These are phyloP conservation scores for Phalaenopsis hybrid DNA, from an alignment of 116 monocot genomes.

Conservation along the genomic window DNA sequence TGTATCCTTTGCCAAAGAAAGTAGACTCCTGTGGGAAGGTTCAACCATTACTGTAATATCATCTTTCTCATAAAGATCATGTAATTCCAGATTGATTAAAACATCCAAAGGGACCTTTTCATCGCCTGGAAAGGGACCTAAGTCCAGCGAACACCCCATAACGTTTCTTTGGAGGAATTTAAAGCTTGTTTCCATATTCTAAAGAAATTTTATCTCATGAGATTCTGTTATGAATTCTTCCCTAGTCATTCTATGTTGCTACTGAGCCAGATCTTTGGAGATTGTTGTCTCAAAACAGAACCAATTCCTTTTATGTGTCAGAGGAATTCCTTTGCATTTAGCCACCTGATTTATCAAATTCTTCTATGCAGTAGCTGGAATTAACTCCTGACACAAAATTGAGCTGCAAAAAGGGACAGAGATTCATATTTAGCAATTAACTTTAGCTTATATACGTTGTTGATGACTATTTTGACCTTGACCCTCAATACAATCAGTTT, in stretches of 20 bases:
- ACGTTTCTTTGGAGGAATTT: conserved; percentile 27
- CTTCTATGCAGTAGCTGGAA: conserved; percentile 37
- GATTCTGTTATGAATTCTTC: conserved; percentile 12
- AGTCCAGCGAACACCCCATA: conserved; percentile 45
- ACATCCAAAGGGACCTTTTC: conserved; percentile 52
- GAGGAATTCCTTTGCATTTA: conserved; percentile 55
- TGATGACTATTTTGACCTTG: conserved; percentile 30
- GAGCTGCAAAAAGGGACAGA: conserved; percentile 35
- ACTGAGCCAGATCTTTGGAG: conserved; percentile 46
- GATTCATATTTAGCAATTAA: conserved; percentile 38
- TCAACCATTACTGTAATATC: conserved; percentile 26
- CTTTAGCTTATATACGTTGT: conserved; percentile 27
- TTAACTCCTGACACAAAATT: conserved; percentile 35
- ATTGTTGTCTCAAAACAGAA: conserved; percentile 36
- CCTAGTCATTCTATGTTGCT: conserved; percentile 12
- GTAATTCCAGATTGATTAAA: conserved; percentile 41
- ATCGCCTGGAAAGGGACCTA: conserved; percentile 51
- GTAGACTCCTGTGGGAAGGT: conserved; percentile 41
- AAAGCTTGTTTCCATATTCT: conserved; percentile 40
- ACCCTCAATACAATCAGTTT: conserved; percentile 37
- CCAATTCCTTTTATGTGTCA: conserved; percentile 50
- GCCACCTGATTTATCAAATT: conserved; percentile 50
- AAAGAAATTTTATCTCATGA: conserved; percentile 39
- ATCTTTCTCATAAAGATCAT: conserved; percentile 48
- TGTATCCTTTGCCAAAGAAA: conserved; percentile 47